Evolutionary conservation across 768 basidiomycete species (phyloP), one percentile per base, ranked within the genome.

Genomic region (Mrakia frigida): DNA sequence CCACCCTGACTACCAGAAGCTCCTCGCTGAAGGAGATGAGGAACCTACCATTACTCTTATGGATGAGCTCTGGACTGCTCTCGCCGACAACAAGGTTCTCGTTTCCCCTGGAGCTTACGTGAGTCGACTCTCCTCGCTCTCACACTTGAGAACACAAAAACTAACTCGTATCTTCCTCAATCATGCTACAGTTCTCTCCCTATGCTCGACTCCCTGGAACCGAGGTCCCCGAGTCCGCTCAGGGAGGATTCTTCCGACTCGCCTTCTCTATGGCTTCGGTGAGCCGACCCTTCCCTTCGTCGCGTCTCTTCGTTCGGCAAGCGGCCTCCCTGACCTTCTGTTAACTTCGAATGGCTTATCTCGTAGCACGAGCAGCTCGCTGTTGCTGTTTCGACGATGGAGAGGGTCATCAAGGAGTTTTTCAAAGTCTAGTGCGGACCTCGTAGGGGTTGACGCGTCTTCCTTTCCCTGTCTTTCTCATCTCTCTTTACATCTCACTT

Each of bases 81-180:
- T 70, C 35, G 69, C 69, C 23, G 69, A 70, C 1, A 23, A n/a
- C 69, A 70, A 70, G 39, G 41, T 70, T 21, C 50, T 70, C 16
- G 41, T 70, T n/a, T 41, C 39, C 10, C 69, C 69, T 25, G 69
- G 69, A 41, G 39, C 31, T 25, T 70, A 70, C 69, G 69, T 70
- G 39, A 33, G 69, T 52, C 25, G 1, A 11, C 35, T 4, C 5
- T 21, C 3, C 31, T 52, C n/a, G 2, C 39, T 70, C 25, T 35
- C n/a, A n/a, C n/a, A n/a, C n/a, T n/a, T n/a, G n/a, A n/a, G n/a
- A n/a, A n/a, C n/a, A n/a, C n/a, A n/a, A n/a, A n/a, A n/a, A n/a
- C n/a, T n/a, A n/a, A n/a, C n/a, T n/a, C n/a, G n/a, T n/a, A n/a
- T n/a, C n/a, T n/a, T n/a, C n/a, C n/a, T n/a, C n/a, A n/a, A n/a